Evolutionary conservation across 2,329 filamentous ascomycete species (phyloP).

Genomic region (Monosporascus sp.): DNA sequence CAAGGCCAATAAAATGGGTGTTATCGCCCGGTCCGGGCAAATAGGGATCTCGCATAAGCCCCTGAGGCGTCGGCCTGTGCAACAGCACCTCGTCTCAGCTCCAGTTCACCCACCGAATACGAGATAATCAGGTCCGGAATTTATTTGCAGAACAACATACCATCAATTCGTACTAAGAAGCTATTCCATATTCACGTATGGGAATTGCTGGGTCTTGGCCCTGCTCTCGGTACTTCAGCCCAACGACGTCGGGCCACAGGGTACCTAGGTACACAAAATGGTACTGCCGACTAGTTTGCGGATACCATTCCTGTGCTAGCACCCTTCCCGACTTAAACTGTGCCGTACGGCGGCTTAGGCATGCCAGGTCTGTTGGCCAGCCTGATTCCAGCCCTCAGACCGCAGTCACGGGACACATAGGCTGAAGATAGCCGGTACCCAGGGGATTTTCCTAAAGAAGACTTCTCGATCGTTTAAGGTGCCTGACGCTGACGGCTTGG

Average conservation of each 20-base stretch:
- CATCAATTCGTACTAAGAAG: too few species aligned
- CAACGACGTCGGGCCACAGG: not conserved
- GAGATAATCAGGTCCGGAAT: not conserved
- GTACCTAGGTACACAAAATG: not conserved
- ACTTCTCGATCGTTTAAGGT: too few species aligned
- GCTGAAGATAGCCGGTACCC: too few species aligned
- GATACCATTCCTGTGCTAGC: not conserved
- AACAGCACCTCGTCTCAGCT: not conserved
- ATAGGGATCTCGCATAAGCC: not conserved
- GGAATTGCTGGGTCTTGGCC: not conserved
- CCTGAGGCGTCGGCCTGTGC: not conserved
- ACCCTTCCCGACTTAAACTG: not conserved
- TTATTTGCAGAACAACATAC: too few species aligned
- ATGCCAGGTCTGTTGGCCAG: too few species aligned
- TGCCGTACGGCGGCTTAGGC: not conserved
- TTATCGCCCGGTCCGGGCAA: not conserved
- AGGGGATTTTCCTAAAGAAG: too few species aligned
- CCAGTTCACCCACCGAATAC: not conserved
- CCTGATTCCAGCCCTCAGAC: too few species aligned
- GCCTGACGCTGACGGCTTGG: too few species aligned
- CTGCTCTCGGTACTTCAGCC: not conserved
- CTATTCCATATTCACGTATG: not conserved
- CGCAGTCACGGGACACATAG: too few species aligned
- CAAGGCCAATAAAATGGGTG: not conserved
- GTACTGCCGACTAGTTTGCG: not conserved